Base-by-base conservation (phyloP, 23 red algal genomes). In the Gracilaria caudata region DNA sequence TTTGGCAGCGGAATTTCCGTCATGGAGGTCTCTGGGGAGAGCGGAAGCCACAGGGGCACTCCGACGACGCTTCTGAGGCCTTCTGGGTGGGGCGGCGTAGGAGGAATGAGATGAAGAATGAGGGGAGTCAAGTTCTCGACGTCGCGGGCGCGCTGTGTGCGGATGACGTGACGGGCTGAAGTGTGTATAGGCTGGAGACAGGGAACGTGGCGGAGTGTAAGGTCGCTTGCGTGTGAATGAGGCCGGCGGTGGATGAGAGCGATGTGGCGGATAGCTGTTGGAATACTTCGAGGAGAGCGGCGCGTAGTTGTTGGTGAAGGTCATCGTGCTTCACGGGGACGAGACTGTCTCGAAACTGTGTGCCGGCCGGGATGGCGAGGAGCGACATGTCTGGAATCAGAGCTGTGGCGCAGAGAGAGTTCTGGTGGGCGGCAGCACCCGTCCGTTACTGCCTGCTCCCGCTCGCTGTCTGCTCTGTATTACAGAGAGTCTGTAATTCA, bases 181-280 rank as follows among this genome's bases (percentile, higher is more conserved):
- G 16, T 73, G 24, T 4, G 12, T 34, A 45, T 73, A 25, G 16
- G 12, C 17, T 39, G 66, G 39, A 24, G 66, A 25, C 35, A 35
- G 36, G 16, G 66, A 20, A 8, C 6, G 28, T 43, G 37, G 35
- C 1, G 66, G 28, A 14, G n/a, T 73, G 66, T 21, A 73, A 7
- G 66, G 66, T 39, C 66, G 66, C 66, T 73, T 73, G 36, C 35
- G 66, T 40, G 66, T 35, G 16, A 73, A 63, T 32, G 66, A 73
- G 36, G 7, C 6, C 6, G 66, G 14, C 35, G 35, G 66, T 39
- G 34, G 66, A 2, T 19, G 28, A 24, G 34, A 28, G 13, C 35
- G 34, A 25, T 73, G 66, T 6, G 66, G 32, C 5, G 34, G 28
- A 12, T 30, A 10, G 25, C 30, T 23, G 24, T 19, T 63, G 58